Conservation (phyloP, 139 green algal species). For the Raphidocelis subcapitata region DNA sequence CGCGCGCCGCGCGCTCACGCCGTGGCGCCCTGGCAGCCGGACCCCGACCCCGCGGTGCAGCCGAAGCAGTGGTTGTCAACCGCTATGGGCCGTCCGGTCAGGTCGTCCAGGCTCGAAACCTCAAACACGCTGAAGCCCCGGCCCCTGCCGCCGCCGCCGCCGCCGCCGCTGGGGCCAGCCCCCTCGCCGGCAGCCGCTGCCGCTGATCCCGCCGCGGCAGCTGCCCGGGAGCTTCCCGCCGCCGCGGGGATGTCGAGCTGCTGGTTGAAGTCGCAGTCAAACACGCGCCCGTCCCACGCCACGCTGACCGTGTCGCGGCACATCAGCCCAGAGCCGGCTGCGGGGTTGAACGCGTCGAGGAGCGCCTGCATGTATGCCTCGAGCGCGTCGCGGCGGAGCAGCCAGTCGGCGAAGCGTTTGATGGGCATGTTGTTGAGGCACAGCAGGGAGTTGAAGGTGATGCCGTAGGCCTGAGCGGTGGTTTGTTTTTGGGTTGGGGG, state of each 20-base stretch:
- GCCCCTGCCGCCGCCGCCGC: neutral
- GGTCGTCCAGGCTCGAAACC: constrained; percentile 65
- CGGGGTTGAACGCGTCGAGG: constrained; percentile 86
- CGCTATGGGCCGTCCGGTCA: constrained; percentile 68
- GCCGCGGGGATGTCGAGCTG: constrained; percentile 81
- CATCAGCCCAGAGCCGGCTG: constrained; percentile 67
- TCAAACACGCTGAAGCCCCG: constrained; percentile 80
- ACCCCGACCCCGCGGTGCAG: constrained; percentile 91
- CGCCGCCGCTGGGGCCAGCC: neutral
- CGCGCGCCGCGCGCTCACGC: no score
- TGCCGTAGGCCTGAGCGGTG: constrained; percentile 59
- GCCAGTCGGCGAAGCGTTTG: constrained; percentile 92
- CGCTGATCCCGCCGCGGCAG: constrained; percentile 1
- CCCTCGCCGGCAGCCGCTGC: constrained; percentile 16
- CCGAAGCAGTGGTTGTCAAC: constrained; percentile 95
- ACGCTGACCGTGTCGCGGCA: constrained; percentile 86
- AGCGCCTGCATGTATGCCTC: constrained; percentile 92
- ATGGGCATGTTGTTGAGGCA: constrained; percentile 99
- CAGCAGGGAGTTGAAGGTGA: constrained; percentile 88
- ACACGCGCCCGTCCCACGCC: constrained; percentile 88
- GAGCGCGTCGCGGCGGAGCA: constrained; percentile 50
- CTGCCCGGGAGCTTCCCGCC: neutral
- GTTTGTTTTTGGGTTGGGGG: no score
- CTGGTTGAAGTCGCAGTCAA: constrained; percentile 99
- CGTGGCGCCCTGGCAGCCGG: constrained; percentile 75